Evolutionary conservation across 768 basidiomycete genomes (phyloP).

Genomic region (Mrakia gelida): DNA sequence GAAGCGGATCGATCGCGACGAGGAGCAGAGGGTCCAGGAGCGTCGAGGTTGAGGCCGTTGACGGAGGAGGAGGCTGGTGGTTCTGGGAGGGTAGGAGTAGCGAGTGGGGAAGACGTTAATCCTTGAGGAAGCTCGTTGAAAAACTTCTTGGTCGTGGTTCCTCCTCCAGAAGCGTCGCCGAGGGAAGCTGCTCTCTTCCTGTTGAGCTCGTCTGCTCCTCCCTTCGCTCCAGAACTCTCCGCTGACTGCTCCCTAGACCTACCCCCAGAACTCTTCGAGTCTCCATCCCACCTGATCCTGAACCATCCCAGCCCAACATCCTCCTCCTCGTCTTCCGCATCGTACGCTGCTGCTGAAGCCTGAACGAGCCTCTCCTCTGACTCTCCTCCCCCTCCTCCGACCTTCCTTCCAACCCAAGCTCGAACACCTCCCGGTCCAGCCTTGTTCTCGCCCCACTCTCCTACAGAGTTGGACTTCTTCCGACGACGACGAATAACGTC

Average conservation of each 20-base stretch:
- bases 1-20: background rate
- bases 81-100: background rate
- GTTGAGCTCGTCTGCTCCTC: background rate
- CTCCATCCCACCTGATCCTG: slow-evolving; percentile 26
- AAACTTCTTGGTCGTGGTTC: background rate
- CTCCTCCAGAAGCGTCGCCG: background rate
- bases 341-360: too few relatives aligned
- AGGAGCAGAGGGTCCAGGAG: background rate
- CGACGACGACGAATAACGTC: slow-evolving; percentile 10
- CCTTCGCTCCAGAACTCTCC: background rate
- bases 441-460: background rate
- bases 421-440: background rate
- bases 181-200: background rate
- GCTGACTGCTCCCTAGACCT: background rate
- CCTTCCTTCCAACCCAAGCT: slow-evolving; percentile 6
- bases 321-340: background rate
- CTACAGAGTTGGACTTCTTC: background rate
- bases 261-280: background rate
- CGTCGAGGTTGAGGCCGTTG: background rate
- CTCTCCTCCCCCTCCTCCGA: background rate
- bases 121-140: background rate
- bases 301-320: slow-evolving; percentile 22
- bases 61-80: background rate
- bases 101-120: background rate
- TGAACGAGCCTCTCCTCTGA: slow-evolving; percentile 7